Conservation (phyloP, 1,139 yeast genomes). For the Lodderomyces parapsilosis region DNA sequence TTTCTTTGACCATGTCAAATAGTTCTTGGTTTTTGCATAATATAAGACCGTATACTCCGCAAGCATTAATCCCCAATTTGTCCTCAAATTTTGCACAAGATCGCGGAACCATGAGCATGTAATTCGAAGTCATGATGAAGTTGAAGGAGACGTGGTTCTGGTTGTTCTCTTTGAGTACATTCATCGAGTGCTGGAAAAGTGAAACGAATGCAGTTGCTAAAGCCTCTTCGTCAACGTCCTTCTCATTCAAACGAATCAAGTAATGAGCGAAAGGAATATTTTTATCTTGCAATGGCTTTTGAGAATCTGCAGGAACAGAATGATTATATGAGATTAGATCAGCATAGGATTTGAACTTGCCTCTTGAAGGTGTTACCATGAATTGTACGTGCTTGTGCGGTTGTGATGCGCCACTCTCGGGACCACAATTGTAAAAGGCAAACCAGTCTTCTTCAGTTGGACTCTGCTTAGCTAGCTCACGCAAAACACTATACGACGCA, state of each 20-base stretch:
- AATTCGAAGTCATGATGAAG: constrained; percentile 73
- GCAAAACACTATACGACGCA: constrained; percentile 55
- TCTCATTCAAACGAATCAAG: constrained; percentile 55
- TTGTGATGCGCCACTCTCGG: constrained; percentile 87
- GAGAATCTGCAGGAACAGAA: constrained; percentile 56
- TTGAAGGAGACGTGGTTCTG: constrained; percentile 62
- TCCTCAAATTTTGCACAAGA: constrained; percentile 37
- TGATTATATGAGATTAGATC: constrained; percentile 29
- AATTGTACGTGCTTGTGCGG: constrained; percentile 92
- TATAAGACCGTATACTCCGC: constrained; percentile 77
- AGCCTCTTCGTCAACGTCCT: constrained; percentile 46
- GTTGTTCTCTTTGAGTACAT: constrained; percentile 57
- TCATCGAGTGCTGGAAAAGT: constrained; percentile 67
- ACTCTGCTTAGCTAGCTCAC: constrained; percentile 19
- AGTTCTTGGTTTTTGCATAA: constrained; percentile 69
- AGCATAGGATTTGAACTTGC: constrained; percentile 57
- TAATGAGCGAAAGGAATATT: constrained; percentile 81
- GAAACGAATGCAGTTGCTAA: constrained; percentile 67
- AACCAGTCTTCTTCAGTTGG: constrained; percentile 41
- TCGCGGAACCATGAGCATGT: constrained; percentile 88
- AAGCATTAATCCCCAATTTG: constrained; percentile 67
- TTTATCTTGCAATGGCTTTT: constrained; percentile 61
- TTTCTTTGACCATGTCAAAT: constrained; percentile 35
- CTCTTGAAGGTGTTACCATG: constrained; percentile 58
- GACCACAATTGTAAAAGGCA: constrained; percentile 88